These are phyloP conservation scores for Daldinia childiae DNA, from an alignment of 495 filamentous ascomycete species.

Conservation along the genomic window DNA sequence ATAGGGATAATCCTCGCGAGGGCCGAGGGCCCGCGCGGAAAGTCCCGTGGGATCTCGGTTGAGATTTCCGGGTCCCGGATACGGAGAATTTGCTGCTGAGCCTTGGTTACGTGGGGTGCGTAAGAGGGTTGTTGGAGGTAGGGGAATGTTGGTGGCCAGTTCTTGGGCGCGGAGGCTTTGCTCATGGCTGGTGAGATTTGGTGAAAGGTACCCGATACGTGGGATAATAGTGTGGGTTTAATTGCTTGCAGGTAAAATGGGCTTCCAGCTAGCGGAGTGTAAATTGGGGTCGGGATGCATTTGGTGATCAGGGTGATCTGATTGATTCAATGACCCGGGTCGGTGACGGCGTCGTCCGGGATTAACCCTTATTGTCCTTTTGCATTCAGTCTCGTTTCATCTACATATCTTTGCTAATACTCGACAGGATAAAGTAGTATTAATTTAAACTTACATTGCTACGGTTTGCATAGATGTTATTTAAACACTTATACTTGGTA, in stretches of 20 bases:
- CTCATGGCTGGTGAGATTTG: constrained; percentile 28
- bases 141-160: constrained; percentile 65
- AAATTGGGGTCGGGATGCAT: not conserved
- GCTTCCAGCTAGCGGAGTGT: not conserved
- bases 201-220: not conserved
- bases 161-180: constrained; percentile 52
- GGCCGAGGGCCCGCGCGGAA: constrained; percentile 55
- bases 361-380: not conserved
- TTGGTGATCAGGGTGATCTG: not conserved
- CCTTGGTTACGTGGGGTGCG: constrained; percentile 56
- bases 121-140: constrained; percentile 64
- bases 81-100: constrained; percentile 50
- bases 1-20: constrained; percentile 66
- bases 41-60: constrained; percentile 49
- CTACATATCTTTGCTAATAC: no score
- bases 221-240: constrained; percentile 1
- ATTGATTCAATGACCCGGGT: not conserved
- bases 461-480: no score
- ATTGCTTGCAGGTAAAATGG: not conserved
- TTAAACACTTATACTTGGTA: no score
- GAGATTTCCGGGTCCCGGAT: constrained; percentile 42
- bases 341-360: not conserved
- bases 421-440: no score
- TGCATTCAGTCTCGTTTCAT: not conserved
- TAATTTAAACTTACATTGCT: no score